A percentile compares a stretch with the other conserved stretches of the same genome.
Evolutionary conservation across 176 grass and related monocot species (phyloP).

Genomic region (Tillandsia fasciculata): DNA sequence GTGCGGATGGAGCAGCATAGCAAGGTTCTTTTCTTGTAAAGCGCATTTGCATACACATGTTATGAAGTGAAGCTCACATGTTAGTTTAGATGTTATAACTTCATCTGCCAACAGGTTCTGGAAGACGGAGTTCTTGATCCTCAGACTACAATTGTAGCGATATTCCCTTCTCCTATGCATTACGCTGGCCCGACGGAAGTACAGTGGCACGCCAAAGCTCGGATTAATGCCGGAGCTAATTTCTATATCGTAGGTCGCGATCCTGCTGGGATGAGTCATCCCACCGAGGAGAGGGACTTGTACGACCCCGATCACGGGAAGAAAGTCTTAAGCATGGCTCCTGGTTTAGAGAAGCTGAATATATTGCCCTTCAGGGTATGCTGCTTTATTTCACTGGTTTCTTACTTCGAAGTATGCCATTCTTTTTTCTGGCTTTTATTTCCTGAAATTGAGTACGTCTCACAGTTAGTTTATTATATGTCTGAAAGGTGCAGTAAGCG

Average conservation of each 20-base stretch:
- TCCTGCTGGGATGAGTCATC: conserved; percentile 95
- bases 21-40: conserved; percentile 41
- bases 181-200: conserved; percentile 97
- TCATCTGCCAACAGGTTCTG: conserved; percentile 47
- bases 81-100: background rate
- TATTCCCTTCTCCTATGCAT: conserved; percentile 96
- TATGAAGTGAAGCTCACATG: background rate
- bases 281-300: conserved; percentile 78
- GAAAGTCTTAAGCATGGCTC: conserved; percentile 87
- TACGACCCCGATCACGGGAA: conserved; percentile 95
- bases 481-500: too few species aligned
- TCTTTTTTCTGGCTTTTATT: background rate
- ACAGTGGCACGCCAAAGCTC: conserved; percentile 95
- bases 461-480: too few species aligned
- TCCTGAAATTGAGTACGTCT: background rate
- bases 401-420: background rate
- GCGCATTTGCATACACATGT: background rate
- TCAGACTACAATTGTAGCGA: conserved; percentile 75
- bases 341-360: conserved; percentile 92
- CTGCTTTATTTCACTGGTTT: background rate
- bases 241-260: conserved; percentile 98
- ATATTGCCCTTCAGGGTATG: conserved; percentile 96
- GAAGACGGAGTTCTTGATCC: conserved; percentile 95
- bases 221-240: conserved; percentile 90
- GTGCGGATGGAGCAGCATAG: conserved; percentile 96